Evolutionary conservation across 352 stramenopile genomes (phyloP).

Genomic region (Pythium apleroticum): DNA sequence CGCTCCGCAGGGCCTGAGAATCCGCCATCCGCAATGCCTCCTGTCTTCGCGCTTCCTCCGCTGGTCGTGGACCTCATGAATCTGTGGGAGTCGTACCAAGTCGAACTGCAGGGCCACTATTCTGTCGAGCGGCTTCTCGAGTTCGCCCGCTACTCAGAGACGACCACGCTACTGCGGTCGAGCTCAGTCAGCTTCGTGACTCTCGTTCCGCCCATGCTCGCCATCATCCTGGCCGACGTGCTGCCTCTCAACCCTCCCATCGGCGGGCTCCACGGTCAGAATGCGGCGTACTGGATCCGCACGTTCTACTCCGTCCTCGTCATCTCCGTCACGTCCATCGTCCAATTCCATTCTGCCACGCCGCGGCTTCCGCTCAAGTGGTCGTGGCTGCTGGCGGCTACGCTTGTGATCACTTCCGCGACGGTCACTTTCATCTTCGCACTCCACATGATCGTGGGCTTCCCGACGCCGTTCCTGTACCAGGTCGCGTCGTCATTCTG

Average conservation of each 20-base stretch:
- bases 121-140: constrained; percentile 5
- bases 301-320: constrained; percentile 4
- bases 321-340: constrained; percentile 7
- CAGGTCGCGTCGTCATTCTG: neutral
- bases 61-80: neutral
- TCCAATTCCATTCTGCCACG: constrained; percentile 1
- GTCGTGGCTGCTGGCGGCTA: neutral
- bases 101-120: constrained; percentile 18
- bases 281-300: constrained; percentile 7
- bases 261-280: neutral
- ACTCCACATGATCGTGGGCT: constrained; percentile 11
- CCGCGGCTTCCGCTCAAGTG: constrained; percentile 7
- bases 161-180: neutral
- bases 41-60: neutral
- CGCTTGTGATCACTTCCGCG: neutral
- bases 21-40: neutral
- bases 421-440: neutral
- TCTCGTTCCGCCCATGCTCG: neutral
- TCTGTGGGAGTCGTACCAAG: constrained; percentile 16
- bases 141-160: neutral
- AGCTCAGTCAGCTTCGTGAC: neutral
- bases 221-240: constrained; percentile 7
- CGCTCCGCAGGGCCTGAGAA: too few relatives aligned
- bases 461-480: constrained; percentile 19
- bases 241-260: constrained; percentile 2